A percentile compares a stretch with the other conserved stretches of the same genome.
Conservation (phyloP, 208 protist species). For the Acanthamoeba royreba region DNA sequence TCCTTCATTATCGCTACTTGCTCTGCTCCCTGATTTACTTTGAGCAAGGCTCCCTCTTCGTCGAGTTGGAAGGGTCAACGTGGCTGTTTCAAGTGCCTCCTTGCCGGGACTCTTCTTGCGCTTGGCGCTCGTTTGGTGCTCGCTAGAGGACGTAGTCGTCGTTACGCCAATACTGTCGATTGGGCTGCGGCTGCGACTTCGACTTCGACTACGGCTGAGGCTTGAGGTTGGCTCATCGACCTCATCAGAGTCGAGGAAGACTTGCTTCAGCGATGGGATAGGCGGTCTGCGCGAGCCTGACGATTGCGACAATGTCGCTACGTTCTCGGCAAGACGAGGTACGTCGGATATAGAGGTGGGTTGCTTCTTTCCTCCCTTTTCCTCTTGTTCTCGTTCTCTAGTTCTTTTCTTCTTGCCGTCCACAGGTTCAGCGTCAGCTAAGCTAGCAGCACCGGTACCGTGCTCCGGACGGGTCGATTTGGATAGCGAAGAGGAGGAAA, state of each 20-base stretch:
- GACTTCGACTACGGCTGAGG: too few species aligned
- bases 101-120: too few species aligned
- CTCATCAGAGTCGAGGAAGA: conserved; percentile 9
- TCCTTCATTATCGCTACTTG: not conserved
- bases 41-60: not conserved
- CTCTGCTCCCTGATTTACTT: not conserved
- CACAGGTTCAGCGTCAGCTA: not conserved
- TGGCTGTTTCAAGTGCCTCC: too few species aligned
- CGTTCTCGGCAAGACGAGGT: too few species aligned
- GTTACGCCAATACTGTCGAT: too few species aligned
- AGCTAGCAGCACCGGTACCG: too few species aligned
- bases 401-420: not conserved
- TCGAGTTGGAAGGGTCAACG: not conserved
- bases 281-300: not conserved
- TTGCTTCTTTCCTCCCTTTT: not conserved
- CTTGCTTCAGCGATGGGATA: not conserved
- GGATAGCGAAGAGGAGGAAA: not conserved
- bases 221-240: not conserved
- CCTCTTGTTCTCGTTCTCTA: not conserved
- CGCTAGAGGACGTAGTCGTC: not conserved
- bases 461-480: too few species aligned
- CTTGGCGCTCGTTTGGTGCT: too few species aligned
- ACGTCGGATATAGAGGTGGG: too few species aligned
- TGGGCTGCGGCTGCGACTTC: too few species aligned
- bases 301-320: not conserved